These are phyloP conservation scores for Inosperma sp. DNA, from an alignment of 768 basidiomycete genomes.

Conservation along the genomic window DNA sequence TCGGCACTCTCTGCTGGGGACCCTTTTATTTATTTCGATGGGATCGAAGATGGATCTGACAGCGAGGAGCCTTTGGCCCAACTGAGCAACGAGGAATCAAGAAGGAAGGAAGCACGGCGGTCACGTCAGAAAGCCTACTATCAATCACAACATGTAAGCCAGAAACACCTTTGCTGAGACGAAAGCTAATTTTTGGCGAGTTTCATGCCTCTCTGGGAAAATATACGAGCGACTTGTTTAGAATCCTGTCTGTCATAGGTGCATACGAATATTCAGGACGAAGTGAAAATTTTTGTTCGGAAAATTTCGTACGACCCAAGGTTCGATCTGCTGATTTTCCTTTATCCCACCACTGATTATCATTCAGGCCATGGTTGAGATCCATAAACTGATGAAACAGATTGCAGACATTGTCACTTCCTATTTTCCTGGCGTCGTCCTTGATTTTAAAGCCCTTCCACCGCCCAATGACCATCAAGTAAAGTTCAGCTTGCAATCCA, in stretches of 20 bases:
- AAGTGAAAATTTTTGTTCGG: conserved; percentile 71
- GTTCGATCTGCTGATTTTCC: conserved; percentile 36
- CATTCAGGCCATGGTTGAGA: conserved; percentile 93
- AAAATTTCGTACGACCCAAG: conserved; percentile 89
- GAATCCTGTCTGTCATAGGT: conserved; percentile 87
- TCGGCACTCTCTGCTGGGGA: conserved; percentile 92
- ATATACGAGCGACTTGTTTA: conserved; percentile 80
- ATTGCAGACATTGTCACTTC: conserved; percentile 77
- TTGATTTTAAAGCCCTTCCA: conserved; percentile 55
- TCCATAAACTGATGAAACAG: conserved; percentile 89
- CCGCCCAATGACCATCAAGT: conserved; percentile 83
- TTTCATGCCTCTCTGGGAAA: conserved; percentile 75
- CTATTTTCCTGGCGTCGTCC: conserved; percentile 65
- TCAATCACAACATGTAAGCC: conserved; percentile 66
- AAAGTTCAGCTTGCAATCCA: conserved; percentile 8
- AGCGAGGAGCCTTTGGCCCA: conserved; percentile 38
- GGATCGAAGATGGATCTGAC: conserved; percentile 42
- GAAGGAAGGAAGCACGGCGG: conserved; percentile 54
- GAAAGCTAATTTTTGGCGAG: conserved; percentile 33
- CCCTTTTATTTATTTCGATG: conserved; percentile 87
- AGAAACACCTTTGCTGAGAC: not conserved
- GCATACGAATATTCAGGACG: conserved; percentile 93
- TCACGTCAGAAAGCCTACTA: conserved; percentile 74
- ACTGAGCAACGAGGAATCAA: conserved; percentile 43
- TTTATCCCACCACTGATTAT: not conserved